Evolutionary conservation across 805 yeast species (phyloP), one percentile per base, ranked within the genome.

Genomic region (Starmerella apis): DNA sequence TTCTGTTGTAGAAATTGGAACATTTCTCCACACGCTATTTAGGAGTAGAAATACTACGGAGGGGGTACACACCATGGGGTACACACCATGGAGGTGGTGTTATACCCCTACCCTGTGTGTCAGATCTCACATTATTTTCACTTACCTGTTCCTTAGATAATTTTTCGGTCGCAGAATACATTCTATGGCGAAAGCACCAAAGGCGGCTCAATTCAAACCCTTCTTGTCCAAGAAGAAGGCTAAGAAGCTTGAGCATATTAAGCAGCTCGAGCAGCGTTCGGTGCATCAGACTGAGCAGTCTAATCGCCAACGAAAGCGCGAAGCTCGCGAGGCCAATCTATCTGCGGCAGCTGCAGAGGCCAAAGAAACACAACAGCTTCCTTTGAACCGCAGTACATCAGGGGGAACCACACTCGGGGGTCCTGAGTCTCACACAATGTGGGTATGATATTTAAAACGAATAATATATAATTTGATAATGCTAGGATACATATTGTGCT

Each of bases 381-480:
- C 49, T 2, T 18, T 44, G 33, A 51, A 32, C 22, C 28, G 4
- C 38, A 51, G 51, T 46, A 39, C 33, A 14, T 46, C 51, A 5
- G 49, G 49, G 2, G 62, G 62, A 27, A 58, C 61, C 4, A 57
- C 61, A 1, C 47, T 59, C 1, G 62, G 62, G 3, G 60, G 59
- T 10, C 55, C 59, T 3, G 48, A 45, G 38, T 56, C 60, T 3
- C 62, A 59, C 44, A 25, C 51, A 4, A 57, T 57, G 55, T 57
- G 56, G 37, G 37, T 31, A 22, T 41, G 27, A 41, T 23, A 14
- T 20, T 19, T 11, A 22, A 10, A 9, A 7, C 20, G 4, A n/a
- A 23, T 11, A 37, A 37, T 8, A 33, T 22, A 16, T 33, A 33
- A 9, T 7, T 31, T 14, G 35, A 6, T 14, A 7, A 31, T 27